Evolutionary conservation across 177 flowering plant species (phyloP), one percentile per base, ranked within the genome.

Genomic region (Vitis hybrid): DNA sequence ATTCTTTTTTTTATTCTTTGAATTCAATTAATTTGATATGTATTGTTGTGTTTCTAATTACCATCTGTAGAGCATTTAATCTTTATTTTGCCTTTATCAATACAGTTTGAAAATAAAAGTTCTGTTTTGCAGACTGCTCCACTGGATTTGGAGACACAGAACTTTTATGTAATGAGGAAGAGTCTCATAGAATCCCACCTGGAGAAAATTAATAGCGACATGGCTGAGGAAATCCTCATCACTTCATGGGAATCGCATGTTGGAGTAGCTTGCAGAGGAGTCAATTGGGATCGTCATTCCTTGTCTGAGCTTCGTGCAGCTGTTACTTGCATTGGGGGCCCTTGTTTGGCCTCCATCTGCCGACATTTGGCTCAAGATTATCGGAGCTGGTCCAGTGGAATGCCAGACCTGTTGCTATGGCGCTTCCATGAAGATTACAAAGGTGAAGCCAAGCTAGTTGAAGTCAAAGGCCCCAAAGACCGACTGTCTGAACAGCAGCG

Each of bases 391-490:
- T 89, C 97, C 9, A 86, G 92, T 62, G 98, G 98, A 58, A 92
- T 94, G 98, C 98, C 98, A 23, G 97, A 94, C 74, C 76, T 94
- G 75, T 69, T 94, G 70, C 75, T 94, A 1, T 94, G 98, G 99
- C 94, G 98, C 51, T 87, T 93, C 74, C 74, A 75, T 72, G 90
- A 81, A n/a, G 84, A 84, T 52, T 82, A 84, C 74, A 80, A 68
- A 14, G 97, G 94, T 23, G 95, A 94, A 81, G 95, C 95, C 15
- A 94, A 93, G 82, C 95, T 94, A 77, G 99, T 91, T 62, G 98
- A 94, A 82, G 97, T 94, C 8, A 93, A 94, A 76, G 95, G 98
- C 40, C 97, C 94, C 0, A 82, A 79, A 34, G 99, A 93, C 71
- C 71, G 87, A 50, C 97, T 94, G 50, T 94, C 98, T 6, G 99